Percentiles rank a stretch among this genome's conserved stretches.
Evolutionary conservation across 805 yeast genomes (phyloP).

Genomic region (Kuraishia borneana): DNA sequence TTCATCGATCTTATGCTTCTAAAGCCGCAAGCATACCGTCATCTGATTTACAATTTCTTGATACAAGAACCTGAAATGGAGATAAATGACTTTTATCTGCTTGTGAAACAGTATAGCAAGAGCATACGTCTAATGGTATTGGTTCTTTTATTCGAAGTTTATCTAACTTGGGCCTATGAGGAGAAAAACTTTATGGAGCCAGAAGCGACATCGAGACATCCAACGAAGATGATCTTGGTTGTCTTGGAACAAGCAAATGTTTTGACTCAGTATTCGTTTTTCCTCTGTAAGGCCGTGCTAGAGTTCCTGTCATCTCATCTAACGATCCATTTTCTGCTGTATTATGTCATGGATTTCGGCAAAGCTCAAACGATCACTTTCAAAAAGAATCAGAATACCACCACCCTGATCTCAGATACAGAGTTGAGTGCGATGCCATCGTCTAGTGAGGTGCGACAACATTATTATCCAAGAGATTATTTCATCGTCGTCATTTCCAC

Average conservation of each 20-base stretch:
- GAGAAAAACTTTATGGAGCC: slow-evolving; percentile 39
- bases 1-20: slow-evolving; percentile 75
- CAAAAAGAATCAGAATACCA: slow-evolving; percentile 1
- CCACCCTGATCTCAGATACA: slow-evolving; percentile 2
- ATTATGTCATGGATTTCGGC: slow-evolving; percentile 20
- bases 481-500: slow-evolving; percentile 38
- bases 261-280: slow-evolving; percentile 42
- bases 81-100: background rate
- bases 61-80: background rate
- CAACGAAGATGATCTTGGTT: slow-evolving; percentile 13
- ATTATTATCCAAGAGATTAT: slow-evolving; percentile 22
- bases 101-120: slow-evolving; percentile 2
- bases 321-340: slow-evolving; percentile 22
- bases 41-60: slow-evolving; percentile 66
- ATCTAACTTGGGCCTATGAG: slow-evolving; percentile 83
- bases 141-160: slow-evolving; percentile 74
- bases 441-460: slow-evolving; percentile 7
- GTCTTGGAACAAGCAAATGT: slow-evolving; percentile 25
- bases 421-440: slow-evolving; percentile 3
- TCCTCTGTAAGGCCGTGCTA: slow-evolving; percentile 38
- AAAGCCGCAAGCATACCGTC: slow-evolving; percentile 83
- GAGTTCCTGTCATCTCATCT: slow-evolving; percentile 11
- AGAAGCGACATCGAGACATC: slow-evolving; percentile 3
- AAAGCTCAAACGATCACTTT: slow-evolving; percentile 9
- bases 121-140: slow-evolving; percentile 41